Base-by-base conservation (phyloP, 1,139 yeast genomes). In the Suhomyces coccinellae region DNA sequence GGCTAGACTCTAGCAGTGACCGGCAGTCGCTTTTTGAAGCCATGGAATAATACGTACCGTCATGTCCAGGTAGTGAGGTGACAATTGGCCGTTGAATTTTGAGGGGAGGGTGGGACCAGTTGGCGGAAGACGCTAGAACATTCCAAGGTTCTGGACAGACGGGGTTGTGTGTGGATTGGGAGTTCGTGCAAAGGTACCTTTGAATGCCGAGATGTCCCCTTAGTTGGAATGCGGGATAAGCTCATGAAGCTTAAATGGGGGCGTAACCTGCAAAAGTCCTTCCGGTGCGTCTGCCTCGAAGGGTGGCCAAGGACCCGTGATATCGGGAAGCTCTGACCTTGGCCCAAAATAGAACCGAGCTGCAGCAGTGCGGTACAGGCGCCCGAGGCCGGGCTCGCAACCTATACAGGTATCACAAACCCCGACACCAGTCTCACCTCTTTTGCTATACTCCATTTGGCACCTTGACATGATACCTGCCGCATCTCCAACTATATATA, bases 401-500 rank as follows among this genome's bases (percentile, higher is more conserved):
- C 24, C 15, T 16, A 14, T 6, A 28, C 30, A 27, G n/a, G 8
- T 36, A 13, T 10, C 20, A 28, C 39, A 34, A 34, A 34, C 33
- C 39, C 27, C 14, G 13, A 27, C 33, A 28, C 27, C 33, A 26
- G 32, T 16, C 33, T 36, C 31, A 36, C 31, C 33, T 36, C 27
- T 36, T 36, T 36, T 36, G 33, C 22, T 36, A 13, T 20, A 36
- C 33, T 36, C 39, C 39, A 28, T 16, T n/a, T 31, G 20, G 16
- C 33, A 31, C 17, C n/a, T 14, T 14, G 20, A 24, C 13, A 4
- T 16, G 15, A 34, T 22, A 13, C 36, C 36, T 34, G 29, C 36
- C 36, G 36, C 36, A 22, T 34, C 15, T 13, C 29, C 29, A 26
- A 28, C 32, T 36, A 36, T 36, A 36, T 36, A 36, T 36, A 36